phyloP scores from a whole-genome alignment of 495 filamentous ascomycete genomes.

The Aspergillus nanangensis region DNA sequence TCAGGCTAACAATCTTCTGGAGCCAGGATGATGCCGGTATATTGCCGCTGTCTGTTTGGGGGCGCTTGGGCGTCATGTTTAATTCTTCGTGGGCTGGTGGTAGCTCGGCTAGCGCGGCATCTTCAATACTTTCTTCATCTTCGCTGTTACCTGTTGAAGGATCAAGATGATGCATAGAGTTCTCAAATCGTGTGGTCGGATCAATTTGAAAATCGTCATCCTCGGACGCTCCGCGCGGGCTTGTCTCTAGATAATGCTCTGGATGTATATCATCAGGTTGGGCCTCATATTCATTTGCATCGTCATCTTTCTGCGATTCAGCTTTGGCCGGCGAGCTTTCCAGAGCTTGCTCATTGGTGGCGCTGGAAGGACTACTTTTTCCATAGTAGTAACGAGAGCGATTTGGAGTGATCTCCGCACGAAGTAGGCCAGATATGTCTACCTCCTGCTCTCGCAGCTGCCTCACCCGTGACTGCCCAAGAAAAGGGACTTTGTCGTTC shows the following conservation, averaged over 20 bases:
- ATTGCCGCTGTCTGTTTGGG: slow-evolving; percentile 12
- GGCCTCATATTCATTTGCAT: slow-evolving; percentile 4
- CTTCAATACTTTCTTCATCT: slow-evolving; percentile 12
- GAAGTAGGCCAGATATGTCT: slow-evolving; percentile 31
- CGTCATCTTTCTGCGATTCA: slow-evolving; percentile 1
- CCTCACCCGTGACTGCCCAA: slow-evolving; percentile 32
- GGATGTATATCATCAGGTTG: slow-evolving; percentile 6
- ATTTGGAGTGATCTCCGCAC: slow-evolving; percentile 36
- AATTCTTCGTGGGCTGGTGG: slow-evolving; percentile 12
- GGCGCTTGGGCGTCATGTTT: slow-evolving; percentile 23
- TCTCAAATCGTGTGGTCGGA: slow-evolving; percentile 19
- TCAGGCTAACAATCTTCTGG: slow-evolving; percentile 33
- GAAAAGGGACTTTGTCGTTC: slow-evolving; percentile 20
- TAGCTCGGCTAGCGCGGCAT: slow-evolving; percentile 13
- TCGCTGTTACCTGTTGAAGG: slow-evolving; percentile 10
- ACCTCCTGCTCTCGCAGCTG: slow-evolving; percentile 37
- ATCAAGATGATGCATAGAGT: slow-evolving; percentile 9
- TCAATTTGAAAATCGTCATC: slow-evolving; percentile 22
- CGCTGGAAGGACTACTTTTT: slow-evolving; percentile 29
- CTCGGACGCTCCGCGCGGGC: slow-evolving; percentile 21
- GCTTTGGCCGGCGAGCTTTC: slow-evolving; percentile 11
- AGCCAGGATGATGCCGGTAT: slow-evolving; percentile 34
- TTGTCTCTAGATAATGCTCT: slow-evolving; percentile 16
- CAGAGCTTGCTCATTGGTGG: slow-evolving; percentile 12
- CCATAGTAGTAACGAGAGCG: slow-evolving; percentile 38